Conservation (phyloP, 2,329 filamentous ascomycete species). For the Curvularia sp. region DNA sequence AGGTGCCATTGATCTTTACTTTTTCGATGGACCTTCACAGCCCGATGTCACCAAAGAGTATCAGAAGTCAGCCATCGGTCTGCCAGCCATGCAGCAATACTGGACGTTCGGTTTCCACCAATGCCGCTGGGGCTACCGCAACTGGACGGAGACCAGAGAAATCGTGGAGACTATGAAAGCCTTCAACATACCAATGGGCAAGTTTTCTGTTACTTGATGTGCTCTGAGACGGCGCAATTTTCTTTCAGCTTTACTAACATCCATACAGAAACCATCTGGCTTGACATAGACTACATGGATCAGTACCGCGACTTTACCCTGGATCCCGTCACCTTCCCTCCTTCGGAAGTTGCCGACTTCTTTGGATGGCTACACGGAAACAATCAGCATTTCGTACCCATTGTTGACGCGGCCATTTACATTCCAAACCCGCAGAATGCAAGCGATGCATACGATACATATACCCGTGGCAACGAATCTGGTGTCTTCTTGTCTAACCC, state of each 20-base stretch:
- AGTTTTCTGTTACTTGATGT: neutral
- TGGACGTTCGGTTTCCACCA: conserved; percentile 84
- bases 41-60: conserved; percentile 75
- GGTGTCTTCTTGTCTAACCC: conserved; percentile 62
- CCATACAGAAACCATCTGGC: conserved; percentile 51
- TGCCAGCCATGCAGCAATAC: conserved; percentile 79
- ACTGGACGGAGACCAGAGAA: conserved; percentile 71
- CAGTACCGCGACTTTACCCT: conserved; percentile 65
- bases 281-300: conserved; percentile 54
- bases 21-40: conserved; percentile 76
- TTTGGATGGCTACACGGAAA: conserved; percentile 61
- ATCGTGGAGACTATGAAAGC: conserved; percentile 62
- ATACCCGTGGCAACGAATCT: conserved; percentile 58
- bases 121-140: conserved; percentile 81
- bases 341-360: conserved; percentile 60
- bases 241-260: neutral
- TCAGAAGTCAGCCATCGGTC: conserved; percentile 69
- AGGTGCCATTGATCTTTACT: conserved; percentile 79
- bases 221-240: neutral
- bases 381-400: conserved; percentile 66
- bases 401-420: conserved; percentile 72
- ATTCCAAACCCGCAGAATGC: conserved; percentile 74
- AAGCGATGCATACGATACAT: conserved; percentile 64
- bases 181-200: conserved; percentile 62
- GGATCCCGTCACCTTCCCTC: conserved; percentile 61